Evolutionary conservation across 345 rosid genomes (phyloP).

Genomic region (Kernera saxatilis): DNA sequence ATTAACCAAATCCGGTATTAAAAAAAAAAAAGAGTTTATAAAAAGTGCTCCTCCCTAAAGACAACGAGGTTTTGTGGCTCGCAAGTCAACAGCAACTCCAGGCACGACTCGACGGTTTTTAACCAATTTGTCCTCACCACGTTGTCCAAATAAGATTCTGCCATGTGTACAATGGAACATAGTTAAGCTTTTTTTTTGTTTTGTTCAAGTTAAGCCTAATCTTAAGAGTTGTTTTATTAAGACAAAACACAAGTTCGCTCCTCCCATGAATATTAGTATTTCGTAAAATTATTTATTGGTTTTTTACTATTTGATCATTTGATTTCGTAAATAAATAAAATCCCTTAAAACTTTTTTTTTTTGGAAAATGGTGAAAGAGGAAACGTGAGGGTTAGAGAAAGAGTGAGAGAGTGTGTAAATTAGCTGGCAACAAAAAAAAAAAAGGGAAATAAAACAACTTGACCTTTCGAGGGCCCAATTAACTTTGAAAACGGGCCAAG

Average conservation of each 20-base stretch:
- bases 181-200: too few species aligned
- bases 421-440: not conserved
- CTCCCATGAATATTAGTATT: not conserved
- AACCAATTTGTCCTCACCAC: conserved; percentile 21
- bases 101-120: conserved; percentile 18
- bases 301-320: not conserved
- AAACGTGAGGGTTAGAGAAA: conserved; percentile 6
- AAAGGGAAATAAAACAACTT: not conserved
- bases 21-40: too few species aligned
- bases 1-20: too few species aligned
- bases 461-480: conserved; percentile 18
- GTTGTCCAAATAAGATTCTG: not conserved
- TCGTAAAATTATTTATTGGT: not conserved
- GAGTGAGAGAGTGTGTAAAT: not conserved
- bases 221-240: conserved; percentile 10
- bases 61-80: not conserved
- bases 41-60: too few species aligned
- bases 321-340: not conserved
- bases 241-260: conserved; percentile 1
- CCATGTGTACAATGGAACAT: not conserved
- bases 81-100: conserved; percentile 21
- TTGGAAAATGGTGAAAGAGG: conserved; percentile 1
- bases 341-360: not conserved
- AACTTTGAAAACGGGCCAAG: conserved; percentile 17
- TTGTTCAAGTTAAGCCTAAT: conserved; percentile 1